These are phyloP conservation scores for Metschnikowia picachoensis DNA, from an alignment of 805 yeast species.

Conservation along the genomic window DNA sequence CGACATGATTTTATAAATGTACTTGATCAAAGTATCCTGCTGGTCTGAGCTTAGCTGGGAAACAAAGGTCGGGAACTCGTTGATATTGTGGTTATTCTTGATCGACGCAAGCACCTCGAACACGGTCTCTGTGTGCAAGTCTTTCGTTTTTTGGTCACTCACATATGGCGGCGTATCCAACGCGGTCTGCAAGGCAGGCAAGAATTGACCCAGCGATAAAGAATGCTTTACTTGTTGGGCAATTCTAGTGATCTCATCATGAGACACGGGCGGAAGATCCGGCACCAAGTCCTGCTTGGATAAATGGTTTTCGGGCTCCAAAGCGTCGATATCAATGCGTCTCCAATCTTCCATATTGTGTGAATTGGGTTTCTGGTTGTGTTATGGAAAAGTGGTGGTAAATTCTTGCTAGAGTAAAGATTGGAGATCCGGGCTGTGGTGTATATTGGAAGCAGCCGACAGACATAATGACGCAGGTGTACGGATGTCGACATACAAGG, in stretches of 20 bases:
- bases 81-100: conserved; percentile 54
- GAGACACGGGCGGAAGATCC: conserved; percentile 41
- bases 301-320: conserved; percentile 75
- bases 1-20: conserved; percentile 82
- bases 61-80: conserved; percentile 62
- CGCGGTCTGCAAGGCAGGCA: conserved; percentile 59
- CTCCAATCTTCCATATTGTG: conserved; percentile 75
- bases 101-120: conserved; percentile 59
- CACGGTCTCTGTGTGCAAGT: conserved; percentile 43
- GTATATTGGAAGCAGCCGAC: not conserved
- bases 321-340: conserved; percentile 89
- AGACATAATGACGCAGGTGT: no score
- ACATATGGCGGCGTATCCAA: conserved; percentile 82
- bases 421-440: not conserved
- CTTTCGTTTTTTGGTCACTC: conserved; percentile 56
- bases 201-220: conserved; percentile 68
- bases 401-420: no score
- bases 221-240: conserved; percentile 57
- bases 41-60: conserved; percentile 57
- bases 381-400: no score
- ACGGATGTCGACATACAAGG: no score
- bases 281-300: conserved; percentile 62
- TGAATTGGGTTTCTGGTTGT: no score
- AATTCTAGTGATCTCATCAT: conserved; percentile 50
- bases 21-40: conserved; percentile 76